phyloP scores from a whole-genome alignment of 192 early-diverging fungal species.

The Coemansia sp. region DNA sequence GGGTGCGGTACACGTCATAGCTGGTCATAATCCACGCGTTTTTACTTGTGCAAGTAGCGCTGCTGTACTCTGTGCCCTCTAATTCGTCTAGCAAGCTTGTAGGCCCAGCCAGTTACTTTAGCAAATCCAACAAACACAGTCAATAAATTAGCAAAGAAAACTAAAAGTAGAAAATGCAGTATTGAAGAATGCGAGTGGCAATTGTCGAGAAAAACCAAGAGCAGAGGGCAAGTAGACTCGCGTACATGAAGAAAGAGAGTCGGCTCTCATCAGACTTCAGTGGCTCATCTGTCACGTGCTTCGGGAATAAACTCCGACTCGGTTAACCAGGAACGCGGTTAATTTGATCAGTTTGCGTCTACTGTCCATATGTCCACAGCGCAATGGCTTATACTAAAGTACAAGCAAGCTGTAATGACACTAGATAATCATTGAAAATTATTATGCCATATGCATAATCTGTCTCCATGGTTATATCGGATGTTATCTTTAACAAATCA shows the following conservation, averaged over 20 bases:
- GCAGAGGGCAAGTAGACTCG: neutral
- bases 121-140: neutral
- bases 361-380: too few species aligned
- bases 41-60: neutral
- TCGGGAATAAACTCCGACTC: neutral
- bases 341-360: neutral
- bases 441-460: too few species aligned
- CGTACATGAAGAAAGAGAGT: neutral
- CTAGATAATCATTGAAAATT: too few species aligned
- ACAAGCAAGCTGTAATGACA: too few species aligned
- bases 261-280: neutral
- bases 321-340: neutral
- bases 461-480: too few species aligned
- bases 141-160: constrained; percentile 3
- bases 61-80: neutral
- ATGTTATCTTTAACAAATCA: too few species aligned
- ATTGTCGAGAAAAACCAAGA: neutral
- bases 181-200: neutral
- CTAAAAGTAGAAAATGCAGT: constrained; percentile 7
- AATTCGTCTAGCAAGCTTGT: neutral
- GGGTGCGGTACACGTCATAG: constrained; percentile 12
- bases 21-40: constrained; percentile 15
- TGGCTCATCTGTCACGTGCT: neutral
- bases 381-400: too few species aligned
- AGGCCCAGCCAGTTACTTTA: neutral